Evolutionary conservation across 495 filamentous ascomycete species (phyloP), one percentile per base, ranked within the genome.

Genomic region (Penicillium antarcticum): DNA sequence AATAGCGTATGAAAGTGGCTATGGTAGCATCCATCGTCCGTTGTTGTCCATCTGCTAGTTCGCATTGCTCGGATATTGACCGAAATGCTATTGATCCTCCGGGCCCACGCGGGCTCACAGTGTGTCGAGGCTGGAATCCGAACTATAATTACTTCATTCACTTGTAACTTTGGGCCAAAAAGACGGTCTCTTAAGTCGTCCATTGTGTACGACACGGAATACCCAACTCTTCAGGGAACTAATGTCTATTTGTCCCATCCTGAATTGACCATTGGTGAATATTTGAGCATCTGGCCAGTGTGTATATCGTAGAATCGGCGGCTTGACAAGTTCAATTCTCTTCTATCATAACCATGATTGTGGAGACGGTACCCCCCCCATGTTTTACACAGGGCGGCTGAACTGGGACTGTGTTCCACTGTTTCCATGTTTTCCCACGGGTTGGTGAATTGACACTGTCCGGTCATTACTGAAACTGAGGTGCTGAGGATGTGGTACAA

Each of bases 51-150:
- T 19, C 18, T 14, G 23, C 16, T 42, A 31, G 40, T 31, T 8
- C 40, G 26, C 23, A 29, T 8, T 42, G 24, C 40, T 42, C 40
- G 40, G 40, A 29, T 42, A 42, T 42, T 42, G 40, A n/a, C 40
- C 40, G 23, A 42, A n/a, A 42, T 29, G n/a, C 4, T 29, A 16
- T 42, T 42, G 40, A 42, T 42, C 29, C 40, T 31, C 40, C n/a
- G 40, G 24, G 24, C 24, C 24, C 24, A 29, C 24, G 24, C 24
- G 1, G 21, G 24, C 24, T 29, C 24, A 29, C 7, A 29, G 24
- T 9, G 24, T 29, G 24, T 29, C 24, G 24, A 29, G 24, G 24
- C 24, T 9, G 24, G 24, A 9, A 29, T 29, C 21, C 24, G 24
- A 29, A 29, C 7, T 29, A 29, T 7, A 5, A 29, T 29, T 5